Percentiles rank a stretch among this genome's conserved stretches.
These are phyloP conservation scores for Hypoxylon sp. DNA, from an alignment of 2,329 filamentous ascomycete species.

Conservation along the genomic window DNA sequence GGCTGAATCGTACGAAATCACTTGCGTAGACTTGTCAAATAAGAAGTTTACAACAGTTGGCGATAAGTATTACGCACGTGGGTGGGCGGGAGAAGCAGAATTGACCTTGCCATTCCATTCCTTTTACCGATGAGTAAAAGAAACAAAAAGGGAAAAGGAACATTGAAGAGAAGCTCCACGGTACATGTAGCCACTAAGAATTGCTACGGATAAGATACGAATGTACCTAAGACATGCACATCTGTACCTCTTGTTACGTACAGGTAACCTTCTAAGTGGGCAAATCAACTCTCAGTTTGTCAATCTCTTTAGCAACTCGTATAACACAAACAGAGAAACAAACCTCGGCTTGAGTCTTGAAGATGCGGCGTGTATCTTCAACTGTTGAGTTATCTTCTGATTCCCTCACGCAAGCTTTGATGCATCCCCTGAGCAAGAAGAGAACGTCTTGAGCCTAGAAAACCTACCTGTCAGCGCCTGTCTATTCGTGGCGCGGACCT, in stretches of 20 bases:
- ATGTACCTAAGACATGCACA: neutral
- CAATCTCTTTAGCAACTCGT: constrained; percentile 10
- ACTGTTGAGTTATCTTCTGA: constrained; percentile 12
- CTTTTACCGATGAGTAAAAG: constrained; percentile 1
- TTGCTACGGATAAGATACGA: neutral
- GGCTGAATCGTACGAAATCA: neutral
- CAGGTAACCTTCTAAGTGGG: constrained; percentile 12
- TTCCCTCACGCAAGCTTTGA: too few species aligned
- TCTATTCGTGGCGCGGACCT: neutral
- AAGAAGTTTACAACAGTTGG: neutral
- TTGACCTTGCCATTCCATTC: neutral
- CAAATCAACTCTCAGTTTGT: neutral
- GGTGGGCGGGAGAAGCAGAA: neutral
- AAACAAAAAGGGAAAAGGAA: neutral
- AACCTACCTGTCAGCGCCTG: neutral
- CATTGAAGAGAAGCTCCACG: too few species aligned
- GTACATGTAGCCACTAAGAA: neutral
- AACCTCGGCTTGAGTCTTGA: constrained; percentile 11
- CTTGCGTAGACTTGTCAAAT: neutral
- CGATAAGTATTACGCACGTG: neutral
- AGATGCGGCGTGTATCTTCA: constrained; percentile 7
- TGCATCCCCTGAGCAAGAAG: neutral
- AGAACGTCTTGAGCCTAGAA: neutral
- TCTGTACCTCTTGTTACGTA: constrained; percentile 13
- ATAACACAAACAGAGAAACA: constrained; percentile 26